Conservation (phyloP, 2,329 filamentous ascomycete genomes). For the Sporothrix globosa region DNA sequence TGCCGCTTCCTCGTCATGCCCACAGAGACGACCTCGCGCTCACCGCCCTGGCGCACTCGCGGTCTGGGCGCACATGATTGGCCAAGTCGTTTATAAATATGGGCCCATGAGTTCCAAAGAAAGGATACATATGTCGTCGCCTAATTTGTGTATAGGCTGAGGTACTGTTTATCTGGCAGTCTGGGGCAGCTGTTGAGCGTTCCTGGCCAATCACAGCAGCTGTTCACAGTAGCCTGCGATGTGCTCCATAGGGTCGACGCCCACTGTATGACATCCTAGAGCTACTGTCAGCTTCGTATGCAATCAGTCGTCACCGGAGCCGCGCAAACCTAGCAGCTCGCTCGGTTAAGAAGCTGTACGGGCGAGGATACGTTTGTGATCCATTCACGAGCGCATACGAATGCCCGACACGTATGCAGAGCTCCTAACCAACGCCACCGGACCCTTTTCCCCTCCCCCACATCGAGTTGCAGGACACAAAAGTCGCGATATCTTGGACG, state of each 20-base stretch:
- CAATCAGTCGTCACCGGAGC: background rate
- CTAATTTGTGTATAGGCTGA: background rate
- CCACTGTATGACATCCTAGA: background rate
- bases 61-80: background rate
- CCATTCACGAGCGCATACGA: background rate
- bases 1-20: constrained; percentile 17
- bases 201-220: constrained; percentile 29
- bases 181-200: background rate
- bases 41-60: constrained; percentile 12
- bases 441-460: constrained; percentile 19
- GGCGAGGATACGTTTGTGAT: no score
- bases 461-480: background rate
- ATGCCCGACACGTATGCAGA: background rate
- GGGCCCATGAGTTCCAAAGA: background rate
- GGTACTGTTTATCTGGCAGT: constrained; percentile 19
- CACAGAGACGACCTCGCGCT: constrained; percentile 9
- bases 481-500: constrained; percentile 30
- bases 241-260: background rate
- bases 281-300: background rate
- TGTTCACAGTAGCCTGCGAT: background rate
- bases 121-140: background rate
- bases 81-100: background rate
- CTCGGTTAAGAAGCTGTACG: background rate
- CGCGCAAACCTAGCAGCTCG: background rate
- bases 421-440: background rate